Percentiles rank a stretch among this genome's conserved stretches.
phyloP scores from a whole-genome alignment of 2,329 filamentous ascomycete species.

The Sporothrix brunneoviolacea region DNA sequence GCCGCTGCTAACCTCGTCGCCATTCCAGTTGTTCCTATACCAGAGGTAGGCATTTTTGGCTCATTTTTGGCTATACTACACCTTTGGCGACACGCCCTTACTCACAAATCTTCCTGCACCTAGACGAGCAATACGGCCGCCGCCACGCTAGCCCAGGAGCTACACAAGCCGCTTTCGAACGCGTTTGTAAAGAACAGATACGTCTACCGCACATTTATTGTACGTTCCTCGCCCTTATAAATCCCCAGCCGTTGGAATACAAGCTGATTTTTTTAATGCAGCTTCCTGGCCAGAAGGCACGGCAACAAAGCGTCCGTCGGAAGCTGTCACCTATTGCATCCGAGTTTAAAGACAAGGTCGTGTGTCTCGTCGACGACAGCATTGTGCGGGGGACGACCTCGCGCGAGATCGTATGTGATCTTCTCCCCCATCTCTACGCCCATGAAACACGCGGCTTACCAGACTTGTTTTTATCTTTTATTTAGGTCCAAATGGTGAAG shows the following conservation, averaged over 20 bases:
- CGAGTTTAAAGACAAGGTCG: constrained; percentile 74
- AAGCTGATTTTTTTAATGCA: no score
- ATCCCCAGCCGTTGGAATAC: no score
- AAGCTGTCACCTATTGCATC: constrained; percentile 83
- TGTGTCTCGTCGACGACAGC: constrained; percentile 84
- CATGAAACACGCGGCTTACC: no score
- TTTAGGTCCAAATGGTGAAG: constrained; percentile 17
- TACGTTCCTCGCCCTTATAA: no score
- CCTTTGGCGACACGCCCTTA: no score
- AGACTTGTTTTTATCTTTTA: no score
- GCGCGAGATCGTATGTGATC: constrained; percentile 53
- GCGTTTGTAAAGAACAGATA: constrained; percentile 88
- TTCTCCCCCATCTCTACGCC: no score
- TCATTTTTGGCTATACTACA: no score
- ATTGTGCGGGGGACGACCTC: constrained; percentile 51
- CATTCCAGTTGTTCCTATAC: no score
- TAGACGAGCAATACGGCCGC: constrained; percentile 73
- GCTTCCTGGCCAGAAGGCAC: constrained; percentile 64
- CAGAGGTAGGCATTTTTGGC: no score
- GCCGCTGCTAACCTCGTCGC: no score
- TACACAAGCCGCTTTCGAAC: constrained; percentile 71
- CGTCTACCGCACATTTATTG: constrained; percentile 80
- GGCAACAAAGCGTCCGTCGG: constrained; percentile 79
- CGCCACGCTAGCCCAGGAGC: constrained; percentile 63
- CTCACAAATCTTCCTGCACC: no score